These are phyloP conservation scores for Fragilariopsis cylindrus DNA, from an alignment of 108 stramenopile genomes.

Conservation along the genomic window DNA sequence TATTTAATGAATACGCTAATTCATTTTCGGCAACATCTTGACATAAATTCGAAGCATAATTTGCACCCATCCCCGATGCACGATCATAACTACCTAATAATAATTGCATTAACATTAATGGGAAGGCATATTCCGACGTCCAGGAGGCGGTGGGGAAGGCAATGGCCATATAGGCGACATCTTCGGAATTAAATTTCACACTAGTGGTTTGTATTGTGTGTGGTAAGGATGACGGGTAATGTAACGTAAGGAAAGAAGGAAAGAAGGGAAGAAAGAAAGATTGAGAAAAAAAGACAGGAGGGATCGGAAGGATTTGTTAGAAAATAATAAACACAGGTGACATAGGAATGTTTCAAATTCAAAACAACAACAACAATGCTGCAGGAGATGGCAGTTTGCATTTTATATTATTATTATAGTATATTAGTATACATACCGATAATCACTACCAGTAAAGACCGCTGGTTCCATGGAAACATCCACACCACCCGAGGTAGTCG, in stretches of 20 bases:
- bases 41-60: slow-evolving; percentile 87
- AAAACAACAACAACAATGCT: neutral
- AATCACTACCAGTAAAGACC: slow-evolving; percentile 94
- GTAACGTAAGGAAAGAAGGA: neutral
- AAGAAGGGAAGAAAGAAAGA: neutral
- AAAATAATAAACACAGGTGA: too few relatives aligned
- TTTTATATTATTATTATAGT: neutral
- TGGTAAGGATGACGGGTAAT: neutral
- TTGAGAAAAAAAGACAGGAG: neutral
- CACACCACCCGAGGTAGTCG: slow-evolving; percentile 53
- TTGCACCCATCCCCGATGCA: slow-evolving; percentile 83
- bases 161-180: slow-evolving; percentile 94
- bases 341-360: neutral
- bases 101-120: slow-evolving; percentile 98
- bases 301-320: neutral
- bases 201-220: slow-evolving; percentile 3
- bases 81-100: slow-evolving; percentile 96
- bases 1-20: slow-evolving; percentile 88
- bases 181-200: slow-evolving; percentile 86
- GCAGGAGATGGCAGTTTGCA: neutral
- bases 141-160: slow-evolving; percentile 97
- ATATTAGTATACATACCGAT: slow-evolving; percentile 52
- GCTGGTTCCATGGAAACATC: slow-evolving; percentile 92
- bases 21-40: slow-evolving; percentile 91
- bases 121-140: slow-evolving; percentile 97